Percentiles rank a stretch among this genome's conserved stretches.
phyloP scores from a whole-genome alignment of 31 red algal genomes.

The Bonnemaisonia californica region DNA sequence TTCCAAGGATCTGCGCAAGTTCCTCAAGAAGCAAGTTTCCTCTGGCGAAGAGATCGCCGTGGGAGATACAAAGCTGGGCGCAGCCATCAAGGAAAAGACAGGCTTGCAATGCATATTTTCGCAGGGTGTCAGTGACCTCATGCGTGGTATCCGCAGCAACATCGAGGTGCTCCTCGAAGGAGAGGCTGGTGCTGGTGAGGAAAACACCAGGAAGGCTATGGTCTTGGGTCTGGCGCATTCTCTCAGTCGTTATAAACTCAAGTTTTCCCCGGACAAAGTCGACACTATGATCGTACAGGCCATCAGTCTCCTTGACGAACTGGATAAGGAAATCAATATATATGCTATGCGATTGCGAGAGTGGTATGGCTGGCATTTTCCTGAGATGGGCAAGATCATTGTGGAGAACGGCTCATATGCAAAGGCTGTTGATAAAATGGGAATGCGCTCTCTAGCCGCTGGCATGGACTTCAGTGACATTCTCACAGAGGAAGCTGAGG shows the following conservation, averaged over 20 bases:
- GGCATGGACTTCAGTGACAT: slow-evolving; percentile 75
- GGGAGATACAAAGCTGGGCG: slow-evolving; percentile 91
- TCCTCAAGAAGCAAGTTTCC: slow-evolving; percentile 80
- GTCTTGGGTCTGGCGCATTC: slow-evolving; percentile 95
- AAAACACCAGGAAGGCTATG: slow-evolving; percentile 75
- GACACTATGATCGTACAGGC: slow-evolving; percentile 98
- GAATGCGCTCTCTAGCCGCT: slow-evolving; percentile 66
- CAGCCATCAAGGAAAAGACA: slow-evolving; percentile 89
- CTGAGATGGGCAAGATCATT: slow-evolving; percentile 93
- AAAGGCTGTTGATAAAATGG: slow-evolving; percentile 80
- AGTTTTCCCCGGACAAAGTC: slow-evolving; percentile 98
- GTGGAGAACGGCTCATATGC: slow-evolving; percentile 91
- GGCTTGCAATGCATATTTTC: slow-evolving; percentile 91
- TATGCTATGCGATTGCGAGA: slow-evolving; percentile 97
- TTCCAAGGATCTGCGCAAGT: slow-evolving; percentile 92
- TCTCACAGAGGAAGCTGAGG: slow-evolving; percentile 55
- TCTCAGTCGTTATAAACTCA: slow-evolving; percentile 96
- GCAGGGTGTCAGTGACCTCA: slow-evolving; percentile 59
- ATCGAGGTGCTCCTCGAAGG: slow-evolving; percentile 73
- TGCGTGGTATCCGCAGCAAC: slow-evolving; percentile 84
- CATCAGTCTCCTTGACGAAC: slow-evolving; percentile 92
- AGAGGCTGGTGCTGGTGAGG: slow-evolving; percentile 42
- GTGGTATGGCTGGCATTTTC: slow-evolving; percentile 99
- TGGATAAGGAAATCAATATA: slow-evolving; percentile 99
- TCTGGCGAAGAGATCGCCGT: slow-evolving; percentile 83